Conservation (phyloP, 768 basidiomycete species). For the Tylopilus felleus region DNA sequence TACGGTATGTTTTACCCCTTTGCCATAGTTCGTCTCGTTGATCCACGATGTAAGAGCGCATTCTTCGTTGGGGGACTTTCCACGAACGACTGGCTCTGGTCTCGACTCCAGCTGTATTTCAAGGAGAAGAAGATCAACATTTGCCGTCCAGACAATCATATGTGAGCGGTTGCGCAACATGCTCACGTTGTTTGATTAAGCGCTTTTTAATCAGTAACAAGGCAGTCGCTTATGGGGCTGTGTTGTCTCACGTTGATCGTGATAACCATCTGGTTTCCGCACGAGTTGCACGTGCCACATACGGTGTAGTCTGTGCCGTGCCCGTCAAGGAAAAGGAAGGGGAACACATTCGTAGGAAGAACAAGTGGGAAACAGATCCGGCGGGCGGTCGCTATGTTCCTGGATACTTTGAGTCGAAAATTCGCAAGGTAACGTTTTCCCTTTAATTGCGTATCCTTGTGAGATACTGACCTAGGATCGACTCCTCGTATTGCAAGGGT, state of each 20-base stretch:
- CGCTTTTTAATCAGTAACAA: slow-evolving; percentile 2
- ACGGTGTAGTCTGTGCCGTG: slow-evolving; percentile 1
- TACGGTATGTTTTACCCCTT: background rate
- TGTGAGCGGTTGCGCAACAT: background rate
- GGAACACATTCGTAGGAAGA: slow-evolving; percentile 9
- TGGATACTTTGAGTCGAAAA: slow-evolving; percentile 11
- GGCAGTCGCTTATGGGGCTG: slow-evolving; percentile 9
- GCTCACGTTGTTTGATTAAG: background rate
- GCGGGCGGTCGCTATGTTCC: slow-evolving; percentile 9
- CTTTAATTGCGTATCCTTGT: background rate
- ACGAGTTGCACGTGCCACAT: background rate
- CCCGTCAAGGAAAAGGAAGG: background rate
- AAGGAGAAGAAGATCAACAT: background rate
- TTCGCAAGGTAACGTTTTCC: slow-evolving; percentile 3
- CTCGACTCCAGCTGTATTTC: slow-evolving; percentile 11
- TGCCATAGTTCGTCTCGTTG: background rate
- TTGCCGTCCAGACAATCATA: background rate
- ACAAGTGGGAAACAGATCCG: slow-evolving; percentile 9
- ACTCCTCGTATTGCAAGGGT: slow-evolving; percentile 1
- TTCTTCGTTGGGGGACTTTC: slow-evolving; percentile 15
- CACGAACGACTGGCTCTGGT: background rate
- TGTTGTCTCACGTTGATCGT: background rate
- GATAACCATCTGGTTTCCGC: background rate
- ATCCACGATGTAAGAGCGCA: background rate
- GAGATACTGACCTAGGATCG: background rate